These are phyloP conservation scores for Penicillium sclerotiorum DNA, from an alignment of 2,329 filamentous ascomycete genomes.

Conservation along the genomic window DNA sequence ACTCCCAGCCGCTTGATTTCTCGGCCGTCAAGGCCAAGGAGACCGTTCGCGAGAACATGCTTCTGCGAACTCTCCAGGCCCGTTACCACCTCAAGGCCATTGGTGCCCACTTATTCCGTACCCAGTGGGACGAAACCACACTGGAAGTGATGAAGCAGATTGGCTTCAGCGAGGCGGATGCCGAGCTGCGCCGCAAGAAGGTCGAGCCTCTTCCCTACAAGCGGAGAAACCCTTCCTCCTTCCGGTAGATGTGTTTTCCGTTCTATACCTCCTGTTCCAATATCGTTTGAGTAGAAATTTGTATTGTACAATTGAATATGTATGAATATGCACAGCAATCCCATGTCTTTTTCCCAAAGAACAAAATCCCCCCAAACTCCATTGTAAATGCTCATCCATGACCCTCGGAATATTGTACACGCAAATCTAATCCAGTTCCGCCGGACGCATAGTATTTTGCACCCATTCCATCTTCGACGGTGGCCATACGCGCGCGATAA, in stretches of 20 bases:
- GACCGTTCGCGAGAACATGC: conserved; percentile 67
- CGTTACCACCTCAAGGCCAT: conserved; percentile 71
- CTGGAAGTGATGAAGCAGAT: conserved; percentile 83
- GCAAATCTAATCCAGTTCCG: conserved; percentile 21
- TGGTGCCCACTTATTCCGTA: conserved; percentile 85
- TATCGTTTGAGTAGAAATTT: conserved; percentile 31
- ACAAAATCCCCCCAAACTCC: conserved; percentile 36
- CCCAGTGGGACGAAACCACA: conserved; percentile 85
- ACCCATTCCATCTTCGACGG: conserved; percentile 39
- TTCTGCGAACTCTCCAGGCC: conserved; percentile 72
- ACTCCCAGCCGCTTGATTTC: conserved; percentile 62
- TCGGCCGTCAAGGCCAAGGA: conserved; percentile 57
- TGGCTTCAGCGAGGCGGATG: conserved; percentile 71
- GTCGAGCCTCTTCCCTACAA: conserved; percentile 69
- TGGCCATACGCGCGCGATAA: conserved; percentile 58
- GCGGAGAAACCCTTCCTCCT: conserved; percentile 56
- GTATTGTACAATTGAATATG: conserved; percentile 48
- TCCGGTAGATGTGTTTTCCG: conserved; percentile 38
- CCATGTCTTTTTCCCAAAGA: conserved; percentile 16
- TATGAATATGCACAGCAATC: conserved; percentile 44
- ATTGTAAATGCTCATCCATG: conserved; percentile 21
- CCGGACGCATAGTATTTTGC: conserved; percentile 41
- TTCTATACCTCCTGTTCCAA: conserved; percentile 24
- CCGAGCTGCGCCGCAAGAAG: conserved; percentile 83
- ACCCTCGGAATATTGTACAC: not conserved